Evolutionary conservation across 352 stramenopile species (phyloP).

Genomic region (Globisporangium solare): DNA sequence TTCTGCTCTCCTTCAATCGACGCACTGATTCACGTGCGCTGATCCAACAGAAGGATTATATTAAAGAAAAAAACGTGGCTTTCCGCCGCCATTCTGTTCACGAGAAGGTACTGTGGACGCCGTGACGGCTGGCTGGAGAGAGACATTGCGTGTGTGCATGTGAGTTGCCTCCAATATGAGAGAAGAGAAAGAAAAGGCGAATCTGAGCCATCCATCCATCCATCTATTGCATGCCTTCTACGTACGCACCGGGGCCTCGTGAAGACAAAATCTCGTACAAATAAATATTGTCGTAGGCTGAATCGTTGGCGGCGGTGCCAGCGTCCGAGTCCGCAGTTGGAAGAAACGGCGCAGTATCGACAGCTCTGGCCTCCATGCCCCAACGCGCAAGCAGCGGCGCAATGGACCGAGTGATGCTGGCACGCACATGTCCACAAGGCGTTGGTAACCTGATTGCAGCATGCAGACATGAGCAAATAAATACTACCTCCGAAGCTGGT

Average conservation of each 20-base stretch:
- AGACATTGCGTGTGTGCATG: slow-evolving; percentile 7
- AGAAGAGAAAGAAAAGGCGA: slow-evolving; percentile 62
- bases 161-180: slow-evolving; percentile 18
- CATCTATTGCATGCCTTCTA: slow-evolving; percentile 1
- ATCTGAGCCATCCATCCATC: slow-evolving; percentile 45
- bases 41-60: slow-evolving; percentile 10
- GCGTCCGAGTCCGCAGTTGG: background rate
- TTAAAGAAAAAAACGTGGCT: slow-evolving; percentile 5
- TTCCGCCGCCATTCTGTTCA: background rate
- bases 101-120: background rate
- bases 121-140: slow-evolving; percentile 5
- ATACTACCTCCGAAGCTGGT: slow-evolving; percentile 69
- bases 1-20: too few relatives aligned
- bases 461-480: background rate
- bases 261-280: slow-evolving; percentile 45
- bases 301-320: background rate
- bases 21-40: too few relatives aligned
- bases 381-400: slow-evolving; percentile 48
- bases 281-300: slow-evolving; percentile 43
- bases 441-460: too few relatives aligned
- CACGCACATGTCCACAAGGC: background rate
- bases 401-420: slow-evolving; percentile 52
- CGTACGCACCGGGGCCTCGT: too few relatives aligned
- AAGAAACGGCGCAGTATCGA: slow-evolving; percentile 33
- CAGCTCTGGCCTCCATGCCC: slow-evolving; percentile 26